These are phyloP conservation scores for Malassezia arunalokei DNA, from an alignment of 1,284 basidiomycete genomes.

Conservation along the genomic window DNA sequence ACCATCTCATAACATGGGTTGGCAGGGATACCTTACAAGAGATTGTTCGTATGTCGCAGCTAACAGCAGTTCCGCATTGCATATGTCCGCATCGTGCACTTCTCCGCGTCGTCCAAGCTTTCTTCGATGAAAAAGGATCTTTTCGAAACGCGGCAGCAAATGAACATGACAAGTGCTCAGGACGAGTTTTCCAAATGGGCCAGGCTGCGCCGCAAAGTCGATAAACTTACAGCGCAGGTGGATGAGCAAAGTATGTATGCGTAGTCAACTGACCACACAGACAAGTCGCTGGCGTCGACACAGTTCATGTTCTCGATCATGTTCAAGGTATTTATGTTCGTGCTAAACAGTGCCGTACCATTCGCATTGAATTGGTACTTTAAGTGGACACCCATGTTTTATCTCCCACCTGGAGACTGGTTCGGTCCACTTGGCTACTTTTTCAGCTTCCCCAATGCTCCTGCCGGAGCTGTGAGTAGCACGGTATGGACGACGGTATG, in stretches of 20 bases:
- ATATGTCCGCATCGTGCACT: constrained; percentile 19
- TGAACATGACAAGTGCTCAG: constrained; percentile 79
- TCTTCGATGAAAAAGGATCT: constrained; percentile 25
- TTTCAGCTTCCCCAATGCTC: constrained; percentile 28
- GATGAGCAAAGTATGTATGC: constrained; percentile 59
- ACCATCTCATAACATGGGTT: constrained; percentile 15
- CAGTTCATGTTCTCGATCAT: constrained; percentile 26
- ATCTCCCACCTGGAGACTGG: constrained; percentile 34
- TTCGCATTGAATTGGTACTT: constrained; percentile 39
- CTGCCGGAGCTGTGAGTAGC: constrained; percentile 21
- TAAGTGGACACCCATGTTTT: constrained; percentile 41
- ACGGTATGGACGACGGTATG: constrained; percentile 16
- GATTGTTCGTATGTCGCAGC: constrained; percentile 5
- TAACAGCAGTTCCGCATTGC: constrained; percentile 10
- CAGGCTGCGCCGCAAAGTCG: constrained; percentile 73
- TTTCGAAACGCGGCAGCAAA: constrained; percentile 63
- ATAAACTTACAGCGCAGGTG: constrained; percentile 84
- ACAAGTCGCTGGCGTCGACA: constrained; percentile 18
- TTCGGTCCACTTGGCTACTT: constrained; percentile 34
- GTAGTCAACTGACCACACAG: constrained; percentile 2
- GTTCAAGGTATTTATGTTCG: constrained; percentile 31
- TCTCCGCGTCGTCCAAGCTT: constrained; percentile 18
- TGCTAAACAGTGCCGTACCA: constrained; percentile 33
- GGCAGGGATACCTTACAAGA: constrained; percentile 10
- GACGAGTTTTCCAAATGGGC: constrained; percentile 99